A percentile compares a stretch with the other conserved stretches of the same genome.
Evolutionary conservation across 2,329 filamentous ascomycete species (phyloP).

Genomic region (Thermoascus crustaceus): DNA sequence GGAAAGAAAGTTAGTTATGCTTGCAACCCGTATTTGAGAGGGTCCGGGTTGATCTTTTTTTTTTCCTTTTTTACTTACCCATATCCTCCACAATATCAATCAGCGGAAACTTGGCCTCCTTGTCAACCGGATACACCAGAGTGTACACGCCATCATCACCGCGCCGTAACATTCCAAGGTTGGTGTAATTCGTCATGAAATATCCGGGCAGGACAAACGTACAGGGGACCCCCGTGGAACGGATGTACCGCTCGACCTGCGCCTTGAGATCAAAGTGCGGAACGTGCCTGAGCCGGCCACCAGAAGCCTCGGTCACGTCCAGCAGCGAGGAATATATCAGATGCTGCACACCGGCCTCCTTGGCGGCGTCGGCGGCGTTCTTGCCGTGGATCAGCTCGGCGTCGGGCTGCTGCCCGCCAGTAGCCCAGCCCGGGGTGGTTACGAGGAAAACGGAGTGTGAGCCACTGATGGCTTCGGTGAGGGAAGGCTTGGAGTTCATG

Average conservation of each 20-base stretch:
- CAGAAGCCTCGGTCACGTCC: constrained; percentile 18
- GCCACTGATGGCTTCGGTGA: constrained; percentile 32
- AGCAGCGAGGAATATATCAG: constrained; percentile 25
- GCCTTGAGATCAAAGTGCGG: constrained; percentile 31
- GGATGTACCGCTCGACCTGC: constrained; percentile 24
- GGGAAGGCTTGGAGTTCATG: constrained; percentile 25
- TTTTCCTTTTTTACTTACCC: too few species aligned
- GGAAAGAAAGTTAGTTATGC: too few species aligned
- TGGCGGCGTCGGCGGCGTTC: constrained; percentile 13
- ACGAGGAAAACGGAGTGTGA: constrained; percentile 40
- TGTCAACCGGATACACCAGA: too few species aligned
- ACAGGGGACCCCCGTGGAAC: constrained; percentile 6
- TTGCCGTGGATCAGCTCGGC: constrained; percentile 13
- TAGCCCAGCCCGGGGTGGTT: constrained; percentile 27
- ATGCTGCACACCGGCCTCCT: constrained; percentile 23
- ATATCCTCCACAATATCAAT: too few species aligned
- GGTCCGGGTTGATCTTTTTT: too few species aligned
- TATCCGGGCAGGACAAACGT: too few species aligned
- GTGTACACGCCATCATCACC: too few species aligned
- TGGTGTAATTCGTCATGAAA: too few species aligned
- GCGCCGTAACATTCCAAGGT: too few species aligned
- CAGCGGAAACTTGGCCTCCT: too few species aligned
- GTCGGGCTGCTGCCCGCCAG: constrained; percentile 23
- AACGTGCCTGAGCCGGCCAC: constrained; percentile 23
- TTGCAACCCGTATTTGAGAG: too few species aligned